Evolutionary conservation across 1,284 basidiomycete genomes (phyloP), one percentile per base, ranked within the genome.

Genomic region (Rhodotorula sp.): DNA sequence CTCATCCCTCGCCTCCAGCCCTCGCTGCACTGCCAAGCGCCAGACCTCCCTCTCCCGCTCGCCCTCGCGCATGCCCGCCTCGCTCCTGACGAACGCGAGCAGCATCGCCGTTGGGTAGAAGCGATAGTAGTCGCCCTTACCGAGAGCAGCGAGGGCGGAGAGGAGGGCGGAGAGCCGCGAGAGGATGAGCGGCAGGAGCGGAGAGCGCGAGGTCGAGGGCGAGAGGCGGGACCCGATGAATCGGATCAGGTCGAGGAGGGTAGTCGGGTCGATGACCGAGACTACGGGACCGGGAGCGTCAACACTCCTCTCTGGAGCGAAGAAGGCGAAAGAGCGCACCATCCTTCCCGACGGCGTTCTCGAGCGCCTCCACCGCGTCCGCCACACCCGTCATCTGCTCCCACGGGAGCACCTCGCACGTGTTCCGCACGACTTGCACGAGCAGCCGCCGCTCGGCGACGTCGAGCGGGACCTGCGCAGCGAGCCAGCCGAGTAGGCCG

Each of bases 401-500:
- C 32, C 61, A 69, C 15, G 59, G 58, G 27, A 75, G 44, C 22
- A 70, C 66, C 10, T 64, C 62, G n/a, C 59, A 55, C 10, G 67
- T 27, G 56, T 76, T 73, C 21, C 7, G 13, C n/a, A 73, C 51
- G 50, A 73, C 63, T 5, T 37, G 17, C 10, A 68, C 59, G n/a
- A 69, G 34, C 2, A 71, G 60, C 29, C 62, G n/a, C 6, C 71
- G 69, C 50, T 76, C 74, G 39, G 39, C 53, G 50, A 56, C 55
- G 41, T 73, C 67, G 48, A 69, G 57, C n/a, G 65, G 57, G 15
- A 51, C 34, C 36, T 73, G 69, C n/a, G 65, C 67, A 7, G 66
- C 41, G 39, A 76, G 53, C 72, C 72, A 74, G 0, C 67, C 68
- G 27, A 76, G 61, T 13, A 70, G 37, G 50, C 66, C 67, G 77